These are phyloP conservation scores for Zizania palustris DNA, from an alignment of 202 grass and related monocot species.

Conservation along the genomic window DNA sequence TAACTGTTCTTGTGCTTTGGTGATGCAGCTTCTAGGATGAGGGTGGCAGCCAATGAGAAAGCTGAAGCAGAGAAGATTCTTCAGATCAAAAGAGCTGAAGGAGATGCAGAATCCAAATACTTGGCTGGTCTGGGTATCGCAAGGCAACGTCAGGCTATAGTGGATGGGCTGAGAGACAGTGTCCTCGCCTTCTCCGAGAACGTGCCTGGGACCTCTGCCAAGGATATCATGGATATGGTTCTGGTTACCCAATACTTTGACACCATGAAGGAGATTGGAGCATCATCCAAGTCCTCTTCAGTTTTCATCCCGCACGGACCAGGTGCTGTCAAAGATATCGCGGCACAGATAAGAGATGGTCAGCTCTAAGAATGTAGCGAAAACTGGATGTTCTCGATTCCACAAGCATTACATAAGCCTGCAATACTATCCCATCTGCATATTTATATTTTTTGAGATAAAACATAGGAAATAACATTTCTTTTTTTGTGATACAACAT, in stretches of 20 bases:
- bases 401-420: not conserved
- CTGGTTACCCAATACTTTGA: conserved; percentile 81
- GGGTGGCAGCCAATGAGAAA: conserved; percentile 76
- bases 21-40: conserved; percentile 61
- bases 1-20: conserved; percentile 21
- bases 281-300: conserved; percentile 68
- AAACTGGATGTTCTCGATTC: not conserved
- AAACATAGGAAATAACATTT: conserved; percentile 6
- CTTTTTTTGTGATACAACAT: conserved; percentile 17
- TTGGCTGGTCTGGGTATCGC: conserved; percentile 73
- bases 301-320: conserved; percentile 89
- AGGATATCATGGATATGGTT: conserved; percentile 92
- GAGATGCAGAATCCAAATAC: conserved; percentile 83
- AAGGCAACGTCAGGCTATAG: conserved; percentile 82
- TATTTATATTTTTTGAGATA: conserved; percentile 15
- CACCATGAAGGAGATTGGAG: conserved; percentile 84
- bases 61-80: conserved; percentile 82
- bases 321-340: conserved; percentile 68
- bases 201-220: conserved; percentile 72
- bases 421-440: not conserved
- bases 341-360: conserved; percentile 78
- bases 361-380: conserved; percentile 32
- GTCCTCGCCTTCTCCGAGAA: conserved; percentile 82
- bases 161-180: conserved; percentile 77
- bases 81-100: conserved; percentile 82